Percentiles rank a stretch among this genome's conserved stretches.
These are phyloP conservation scores for Hypoxylon sp. DNA, from an alignment of 2,329 filamentous ascomycete genomes.

Conservation along the genomic window DNA sequence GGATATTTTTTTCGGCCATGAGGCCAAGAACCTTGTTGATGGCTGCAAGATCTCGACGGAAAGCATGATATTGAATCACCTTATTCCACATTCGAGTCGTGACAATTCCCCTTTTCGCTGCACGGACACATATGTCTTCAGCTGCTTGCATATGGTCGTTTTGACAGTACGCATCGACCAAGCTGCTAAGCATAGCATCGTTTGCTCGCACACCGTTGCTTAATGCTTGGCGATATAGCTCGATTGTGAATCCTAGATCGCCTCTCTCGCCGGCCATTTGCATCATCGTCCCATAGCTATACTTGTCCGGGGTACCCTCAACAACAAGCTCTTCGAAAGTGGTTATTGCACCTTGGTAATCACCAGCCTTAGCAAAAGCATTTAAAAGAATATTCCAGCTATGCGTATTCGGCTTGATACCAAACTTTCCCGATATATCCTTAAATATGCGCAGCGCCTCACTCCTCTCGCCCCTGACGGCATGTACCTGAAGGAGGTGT, in stretches of 20 bases:
- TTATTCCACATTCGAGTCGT: constrained; percentile 79
- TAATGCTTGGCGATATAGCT: constrained; percentile 71
- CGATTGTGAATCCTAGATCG: constrained; percentile 73
- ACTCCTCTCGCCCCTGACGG: constrained; percentile 70
- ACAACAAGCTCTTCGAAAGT: constrained; percentile 68
- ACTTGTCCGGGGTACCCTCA: constrained; percentile 62
- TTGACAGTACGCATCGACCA: constrained; percentile 74
- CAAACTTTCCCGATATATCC: constrained; percentile 64
- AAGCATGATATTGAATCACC: constrained; percentile 74
- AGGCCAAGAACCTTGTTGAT: constrained; percentile 57
- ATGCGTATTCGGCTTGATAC: constrained; percentile 62
- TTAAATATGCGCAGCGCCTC: constrained; percentile 69
- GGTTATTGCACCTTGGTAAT: constrained; percentile 71
- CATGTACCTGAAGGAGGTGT: constrained; percentile 76
- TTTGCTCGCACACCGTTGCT: constrained; percentile 59
- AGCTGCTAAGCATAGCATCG: constrained; percentile 66
- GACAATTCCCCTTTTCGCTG: constrained; percentile 59
- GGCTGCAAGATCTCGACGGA: constrained; percentile 62
- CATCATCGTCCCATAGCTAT: constrained; percentile 79
- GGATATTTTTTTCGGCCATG: constrained; percentile 58
- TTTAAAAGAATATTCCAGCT: constrained; percentile 83
- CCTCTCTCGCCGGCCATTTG: constrained; percentile 74
- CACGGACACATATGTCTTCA: constrained; percentile 65
- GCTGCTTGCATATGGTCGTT: constrained; percentile 64
- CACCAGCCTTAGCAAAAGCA: constrained; percentile 70